Percentiles rank a stretch among this genome's conserved stretches.
These are phyloP conservation scores for Suillus discolor DNA, from an alignment of 768 basidiomycete species.

Conservation along the genomic window DNA sequence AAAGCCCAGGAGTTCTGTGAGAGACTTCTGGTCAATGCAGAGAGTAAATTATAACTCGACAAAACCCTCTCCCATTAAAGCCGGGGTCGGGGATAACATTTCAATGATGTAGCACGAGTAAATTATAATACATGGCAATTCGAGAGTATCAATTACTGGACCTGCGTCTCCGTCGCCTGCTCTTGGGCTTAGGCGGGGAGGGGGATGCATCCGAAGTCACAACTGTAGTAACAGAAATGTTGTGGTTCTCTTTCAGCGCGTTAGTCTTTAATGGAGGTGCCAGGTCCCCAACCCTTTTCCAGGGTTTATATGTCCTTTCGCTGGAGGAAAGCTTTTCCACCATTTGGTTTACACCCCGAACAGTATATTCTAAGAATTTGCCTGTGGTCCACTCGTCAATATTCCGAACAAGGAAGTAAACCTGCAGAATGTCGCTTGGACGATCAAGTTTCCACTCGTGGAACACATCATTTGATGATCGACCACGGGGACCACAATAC, in stretches of 20 bases:
- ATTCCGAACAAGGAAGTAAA: slow-evolving; percentile 54
- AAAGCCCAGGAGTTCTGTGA: too few relatives aligned
- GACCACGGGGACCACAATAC: slow-evolving; percentile 33
- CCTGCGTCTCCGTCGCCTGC: slow-evolving; percentile 30
- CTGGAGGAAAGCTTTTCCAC: slow-evolving; percentile 36
- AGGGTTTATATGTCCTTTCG: slow-evolving; percentile 42
- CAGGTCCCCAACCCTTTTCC: slow-evolving; percentile 48
- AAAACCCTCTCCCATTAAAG: too few relatives aligned
- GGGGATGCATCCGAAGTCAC: slow-evolving; percentile 26
- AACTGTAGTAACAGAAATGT: slow-evolving; percentile 27
- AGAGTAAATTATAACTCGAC: too few relatives aligned
- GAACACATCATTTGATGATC: slow-evolving; percentile 32
- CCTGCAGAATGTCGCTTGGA: slow-evolving; percentile 47
- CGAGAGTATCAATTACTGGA: slow-evolving; percentile 24
- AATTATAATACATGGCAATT: not conserved
- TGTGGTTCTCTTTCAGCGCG: slow-evolving; percentile 40
- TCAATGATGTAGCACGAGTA: too few relatives aligned
- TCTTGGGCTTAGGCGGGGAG: slow-evolving; percentile 30
- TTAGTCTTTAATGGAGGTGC: slow-evolving; percentile 19
- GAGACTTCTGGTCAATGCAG: too few relatives aligned
- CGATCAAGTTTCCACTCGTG: slow-evolving; percentile 52
- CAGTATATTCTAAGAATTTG: slow-evolving; percentile 43
- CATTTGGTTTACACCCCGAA: slow-evolving; percentile 41
- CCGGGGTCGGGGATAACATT: too few relatives aligned
- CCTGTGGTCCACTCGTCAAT: slow-evolving; percentile 55